These are phyloP conservation scores for Spongospora subterranea DNA, from an alignment of 208 protist genomes.

Conservation along the genomic window DNA sequence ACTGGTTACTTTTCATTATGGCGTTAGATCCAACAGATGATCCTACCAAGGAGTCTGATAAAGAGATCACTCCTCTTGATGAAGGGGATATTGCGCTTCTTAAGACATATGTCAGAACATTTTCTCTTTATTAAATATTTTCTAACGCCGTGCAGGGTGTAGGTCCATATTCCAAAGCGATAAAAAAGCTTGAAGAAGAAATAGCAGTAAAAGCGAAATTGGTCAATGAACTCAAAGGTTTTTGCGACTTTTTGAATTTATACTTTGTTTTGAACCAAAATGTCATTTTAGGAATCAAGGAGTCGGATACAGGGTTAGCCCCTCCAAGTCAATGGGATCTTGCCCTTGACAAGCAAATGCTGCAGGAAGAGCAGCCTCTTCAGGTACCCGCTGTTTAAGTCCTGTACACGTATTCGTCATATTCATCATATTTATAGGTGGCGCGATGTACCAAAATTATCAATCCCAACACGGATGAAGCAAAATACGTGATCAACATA, in stretches of 20 bases:
- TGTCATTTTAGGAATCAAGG: constrained; percentile 87
- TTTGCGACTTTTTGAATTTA: constrained; percentile 65
- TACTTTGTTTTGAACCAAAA: constrained; percentile 6
- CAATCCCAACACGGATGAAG: constrained; percentile 84
- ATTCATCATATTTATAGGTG: constrained; percentile 80
- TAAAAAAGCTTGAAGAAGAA: constrained; percentile 95
- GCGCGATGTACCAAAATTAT: constrained; percentile 99
- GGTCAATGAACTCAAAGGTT: constrained; percentile 87
- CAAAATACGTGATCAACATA: constrained; percentile 97
- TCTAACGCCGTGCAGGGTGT: constrained; percentile 71
- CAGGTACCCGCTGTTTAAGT: constrained; percentile 76
- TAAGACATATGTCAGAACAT: constrained; percentile 89
- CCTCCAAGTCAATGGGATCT: constrained; percentile 98
- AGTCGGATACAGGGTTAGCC: constrained; percentile 98
- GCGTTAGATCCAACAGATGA: background rate
- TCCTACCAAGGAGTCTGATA: constrained; percentile 72
- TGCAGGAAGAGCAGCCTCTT: constrained; percentile 94
- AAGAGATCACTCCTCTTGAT: constrained; percentile 91
- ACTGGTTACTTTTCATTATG: no score
- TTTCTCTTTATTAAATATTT: background rate
- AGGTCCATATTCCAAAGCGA: constrained; percentile 92
- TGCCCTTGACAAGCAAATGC: constrained; percentile 92
- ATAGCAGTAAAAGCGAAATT: constrained; percentile 90
- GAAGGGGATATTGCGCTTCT: constrained; percentile 98
- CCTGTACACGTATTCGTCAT: background rate